Evolutionary conservation across 163 green algal genomes (phyloP).

Genomic region (Prototheca wickerhamii): DNA sequence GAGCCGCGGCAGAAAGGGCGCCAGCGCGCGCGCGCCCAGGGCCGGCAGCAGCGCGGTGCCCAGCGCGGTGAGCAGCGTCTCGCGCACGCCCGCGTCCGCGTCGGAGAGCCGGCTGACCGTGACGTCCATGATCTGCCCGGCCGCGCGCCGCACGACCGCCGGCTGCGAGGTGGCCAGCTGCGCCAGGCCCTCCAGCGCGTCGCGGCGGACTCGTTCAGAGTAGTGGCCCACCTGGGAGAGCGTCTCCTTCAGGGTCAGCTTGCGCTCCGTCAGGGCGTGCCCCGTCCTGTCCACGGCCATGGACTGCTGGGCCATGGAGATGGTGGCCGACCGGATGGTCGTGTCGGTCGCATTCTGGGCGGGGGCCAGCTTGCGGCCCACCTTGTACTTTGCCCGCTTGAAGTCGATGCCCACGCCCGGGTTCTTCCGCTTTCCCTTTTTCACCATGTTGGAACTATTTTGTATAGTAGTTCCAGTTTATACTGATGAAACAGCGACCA

Average conservation of each 20-base stretch:
- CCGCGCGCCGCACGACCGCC: constrained; percentile 6
- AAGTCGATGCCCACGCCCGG: constrained; percentile 82
- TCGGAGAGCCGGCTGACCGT: constrained; percentile 47
- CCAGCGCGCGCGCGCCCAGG: constrained; percentile 36
- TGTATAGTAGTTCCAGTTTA: background rate
- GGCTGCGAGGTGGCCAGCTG: constrained; percentile 53
- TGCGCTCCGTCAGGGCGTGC: constrained; percentile 57
- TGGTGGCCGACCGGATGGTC: constrained; percentile 48
- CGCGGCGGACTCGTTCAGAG: constrained; percentile 46
- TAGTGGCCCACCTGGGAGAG: constrained; percentile 69
- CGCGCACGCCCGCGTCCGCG: constrained; percentile 46
- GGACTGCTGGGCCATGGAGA: constrained; percentile 60
- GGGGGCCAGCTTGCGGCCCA: constrained; percentile 74
- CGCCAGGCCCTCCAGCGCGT: constrained; percentile 55
- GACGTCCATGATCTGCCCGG: constrained; percentile 5
- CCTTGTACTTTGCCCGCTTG: constrained; percentile 65
- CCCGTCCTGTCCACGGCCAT: constrained; percentile 54
- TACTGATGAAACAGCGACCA: no score
- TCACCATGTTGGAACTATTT: background rate
- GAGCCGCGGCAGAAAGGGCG: constrained; percentile 67
- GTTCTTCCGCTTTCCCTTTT: constrained; percentile 46
- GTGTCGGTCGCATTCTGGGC: constrained; percentile 77
- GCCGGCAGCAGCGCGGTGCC: constrained; percentile 36
- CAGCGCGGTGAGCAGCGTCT: constrained; percentile 43
- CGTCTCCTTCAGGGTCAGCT: constrained; percentile 77